phyloP scores from a whole-genome alignment of 148 eudicot genomes.

The Rhododendron griersonianum region DNA sequence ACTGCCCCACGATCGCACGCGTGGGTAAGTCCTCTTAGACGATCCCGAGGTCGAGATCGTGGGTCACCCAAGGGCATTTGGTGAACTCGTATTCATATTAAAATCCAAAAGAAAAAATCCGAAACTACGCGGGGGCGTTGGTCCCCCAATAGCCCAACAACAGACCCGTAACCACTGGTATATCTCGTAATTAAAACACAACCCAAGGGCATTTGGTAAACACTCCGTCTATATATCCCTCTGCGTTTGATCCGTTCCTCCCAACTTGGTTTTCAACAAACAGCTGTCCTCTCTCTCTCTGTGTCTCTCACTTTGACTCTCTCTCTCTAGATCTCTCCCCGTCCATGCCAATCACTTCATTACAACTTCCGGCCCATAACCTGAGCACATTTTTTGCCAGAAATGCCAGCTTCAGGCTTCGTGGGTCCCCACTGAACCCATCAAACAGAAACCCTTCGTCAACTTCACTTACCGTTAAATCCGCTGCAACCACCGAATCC shows the following conservation, averaged over 20 bases:
- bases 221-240: constrained; percentile 5
- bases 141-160: too few species aligned
- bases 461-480: background rate
- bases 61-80: too few species aligned
- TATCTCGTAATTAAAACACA: background rate
- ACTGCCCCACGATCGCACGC: too few species aligned
- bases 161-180: too few species aligned
- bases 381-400: constrained; percentile 20
- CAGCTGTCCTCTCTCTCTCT: background rate
- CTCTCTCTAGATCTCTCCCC: background rate
- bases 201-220: background rate
- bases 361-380: constrained; percentile 37
- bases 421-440: constrained; percentile 38
- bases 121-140: too few species aligned
- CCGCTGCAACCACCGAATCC: constrained; percentile 22
- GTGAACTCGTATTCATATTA: too few species aligned
- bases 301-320: background rate
- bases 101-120: too few species aligned
- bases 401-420: constrained; percentile 33
- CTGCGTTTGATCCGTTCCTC: background rate
- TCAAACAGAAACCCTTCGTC: constrained; percentile 6
- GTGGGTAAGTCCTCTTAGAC: too few species aligned
- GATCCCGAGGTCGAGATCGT: too few species aligned
- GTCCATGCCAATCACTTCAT: constrained; percentile 30
- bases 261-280: constrained; percentile 1